Evolutionary conservation across 805 yeast species (phyloP), one percentile per base, ranked within the genome.

Genomic region (Barnettozyma populi): DNA sequence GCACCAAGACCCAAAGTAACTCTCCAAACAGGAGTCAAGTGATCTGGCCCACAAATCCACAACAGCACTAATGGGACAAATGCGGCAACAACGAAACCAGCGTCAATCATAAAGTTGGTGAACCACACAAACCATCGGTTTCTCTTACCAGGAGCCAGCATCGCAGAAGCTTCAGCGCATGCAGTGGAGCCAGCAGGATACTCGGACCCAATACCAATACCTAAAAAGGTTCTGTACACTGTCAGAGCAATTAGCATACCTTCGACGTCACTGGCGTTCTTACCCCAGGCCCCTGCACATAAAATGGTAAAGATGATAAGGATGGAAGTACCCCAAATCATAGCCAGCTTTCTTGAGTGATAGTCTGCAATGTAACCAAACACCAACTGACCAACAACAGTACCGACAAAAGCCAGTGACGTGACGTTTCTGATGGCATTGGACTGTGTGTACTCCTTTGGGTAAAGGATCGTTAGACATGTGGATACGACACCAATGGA

Each of bases 131-230:
- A 90, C 74, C 85, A 90, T 64, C 97, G 76, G 70, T 90, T 89
- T 72, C 97, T 84, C 51, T 76, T 75, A 49, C 95, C 95, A n/a
- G 80, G 74, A 16, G 90, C 86, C 57, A 90, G 70, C 52, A 79
- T 69, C 48, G 86, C 82, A 41, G 95, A 81, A 36, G 95, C 94
- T 67, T 90, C 97, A 25, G 97, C 90, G 56, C 95, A 88, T 34
- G 95, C 95, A 18, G 90, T 92, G 8, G 96, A 84, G 40, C 96
- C 90, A 13, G 95, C 84, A 41, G 97, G 96, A 63, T 90, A 90
- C 68, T 90, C 98, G 43, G 95, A 90, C 58, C 98, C 98, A 57
- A 92, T 86, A 59, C 90, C 95, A 54, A 88, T 72, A 68, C 98
- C 98, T 44, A 90, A 70, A 67, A 90, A 83, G 66, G 87, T 87